Base-by-base conservation (phyloP, 495 filamentous ascomycete genomes). In the Coniosporium apollinis region DNA sequence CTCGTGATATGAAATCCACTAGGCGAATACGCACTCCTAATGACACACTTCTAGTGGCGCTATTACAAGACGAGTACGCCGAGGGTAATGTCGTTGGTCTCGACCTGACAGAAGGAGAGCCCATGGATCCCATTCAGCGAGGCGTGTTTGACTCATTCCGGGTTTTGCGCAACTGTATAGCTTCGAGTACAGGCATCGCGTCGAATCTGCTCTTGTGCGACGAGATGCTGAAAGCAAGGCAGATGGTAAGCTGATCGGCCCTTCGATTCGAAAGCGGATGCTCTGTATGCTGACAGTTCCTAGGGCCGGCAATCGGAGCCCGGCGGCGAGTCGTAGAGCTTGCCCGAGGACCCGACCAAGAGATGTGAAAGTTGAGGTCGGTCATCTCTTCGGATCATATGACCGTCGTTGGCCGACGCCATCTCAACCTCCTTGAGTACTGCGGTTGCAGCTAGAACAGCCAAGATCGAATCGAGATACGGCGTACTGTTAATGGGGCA, bases 61-160 rank as follows among this genome's bases (percentile, higher is more conserved):
- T 64, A 15, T 66, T 99, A 29, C 79, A 89, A 50, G 83, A 94
- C 48, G 91, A 93, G 55, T 67, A 76, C 29, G 58, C 65, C 3
- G 80, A 94, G 14, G 89, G 89, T 26, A 82, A 94, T 46, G 50
- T 77, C 14, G 83, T 86, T 37, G 89, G 89, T 25, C 65, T 99
- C 39, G 76, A 94, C 48, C 64, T 99, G 30, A 65, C 70, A 35
- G 82, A 78, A 4, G 89, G 89, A 21, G 73, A 85, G 48, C 77
- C 89, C 4, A 96, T 96, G 86, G 89, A 96, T 46, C 91, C 89
- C n/a, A 70, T 83, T 18, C 74, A 86, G 36, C 76, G 75, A 47
- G 89, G 89, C 51, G 81, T 99, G 1, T 99, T 83, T 49, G 89
- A 99, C 53, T 93, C 84, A 3, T 99, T 85, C 70, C 73, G 91